Conservation (phyloP, 176 grass and related monocot genomes). For the Olyra latifolia region DNA sequence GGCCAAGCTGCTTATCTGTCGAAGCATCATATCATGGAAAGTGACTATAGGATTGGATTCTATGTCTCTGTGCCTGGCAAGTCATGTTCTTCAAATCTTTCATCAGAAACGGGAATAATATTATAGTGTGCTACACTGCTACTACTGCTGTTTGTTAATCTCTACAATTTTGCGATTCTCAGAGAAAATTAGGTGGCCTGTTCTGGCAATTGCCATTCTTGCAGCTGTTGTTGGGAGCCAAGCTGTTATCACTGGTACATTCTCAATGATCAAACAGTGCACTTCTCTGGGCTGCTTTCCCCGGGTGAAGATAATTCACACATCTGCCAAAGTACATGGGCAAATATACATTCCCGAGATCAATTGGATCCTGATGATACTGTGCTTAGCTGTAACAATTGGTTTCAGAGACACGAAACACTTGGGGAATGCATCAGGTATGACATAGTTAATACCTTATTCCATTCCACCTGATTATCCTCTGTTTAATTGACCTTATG, state of each 20-base stretch:
- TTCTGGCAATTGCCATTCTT: conserved; percentile 86
- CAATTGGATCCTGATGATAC: conserved; percentile 92
- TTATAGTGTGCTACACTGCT: not conserved
- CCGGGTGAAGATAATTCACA: conserved; percentile 91
- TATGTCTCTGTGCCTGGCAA: conserved; percentile 97
- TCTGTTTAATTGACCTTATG: not conserved
- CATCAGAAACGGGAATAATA: conserved; percentile 8
- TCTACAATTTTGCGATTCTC: conserved; percentile 24
- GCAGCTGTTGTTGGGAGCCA: conserved; percentile 97
- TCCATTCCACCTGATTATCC: not conserved
- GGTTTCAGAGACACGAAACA: conserved; percentile 94
- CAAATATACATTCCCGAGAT: conserved; percentile 99
- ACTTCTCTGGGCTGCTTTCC: conserved; percentile 96
- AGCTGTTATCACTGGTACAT: conserved; percentile 91
- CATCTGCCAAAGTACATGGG: conserved; percentile 80
- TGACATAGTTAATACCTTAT: not conserved
- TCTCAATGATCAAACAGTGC: conserved; percentile 98
- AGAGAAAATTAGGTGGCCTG: conserved; percentile 89
- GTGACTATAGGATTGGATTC: conserved; percentile 89
- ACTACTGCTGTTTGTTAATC: conserved; percentile 19
- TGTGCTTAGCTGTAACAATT: conserved; percentile 86
- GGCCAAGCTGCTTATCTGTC: conserved; percentile 97
- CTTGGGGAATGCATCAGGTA: conserved; percentile 96
- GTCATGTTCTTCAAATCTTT: conserved; percentile 35
- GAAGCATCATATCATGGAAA: conserved; percentile 83